Evolutionary conservation across 2,329 filamentous ascomycete genomes (phyloP), one percentile per base, ranked within the genome.

Genomic region (Fusarium marasasianum): DNA sequence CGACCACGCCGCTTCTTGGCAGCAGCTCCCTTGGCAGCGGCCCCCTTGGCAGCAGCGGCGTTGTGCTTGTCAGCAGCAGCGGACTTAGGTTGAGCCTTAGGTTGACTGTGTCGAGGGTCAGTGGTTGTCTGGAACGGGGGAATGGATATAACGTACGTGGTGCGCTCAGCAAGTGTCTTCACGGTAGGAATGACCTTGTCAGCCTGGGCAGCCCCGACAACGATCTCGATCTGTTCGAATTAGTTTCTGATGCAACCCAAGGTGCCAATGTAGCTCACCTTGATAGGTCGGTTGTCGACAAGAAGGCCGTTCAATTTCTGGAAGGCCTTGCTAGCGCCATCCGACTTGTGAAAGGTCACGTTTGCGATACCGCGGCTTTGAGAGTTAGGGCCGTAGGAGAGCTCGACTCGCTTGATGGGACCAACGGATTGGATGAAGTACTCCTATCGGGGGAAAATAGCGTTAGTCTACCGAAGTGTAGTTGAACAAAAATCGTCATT

Each of bases 371-470:
- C 96, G 81, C 95, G 94, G 88, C 95, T 98, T 77, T 92, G 90
- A 74, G 96, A 96, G 81, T 94, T 94, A 74, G 96, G 94, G 79
- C 96, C 96, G 85, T 99, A 99, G 58, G 94, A 94, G 79, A 99
- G 88, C 78, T 96, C 92, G 74, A 97, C 94, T 84, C 90, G 93
- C 89, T 97, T 98, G 85, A 98, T 94, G 74, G 93, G 90, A 77
- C 95, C 96, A 83, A 98, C 91, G 79, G 94, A 93, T 81, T 94
- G 92, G 81, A 88, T 86, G 84, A 99, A 98, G 85, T 98, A 99
- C 87, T 99, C 96, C 96, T 99, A 94, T 86, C 84, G 84, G 83
- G 84, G 84, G 83, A 69, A 87, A 86, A 84, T 81, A 82, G 86
- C 84, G 91, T 94, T 91, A 94, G 93, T 93, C 80, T 87, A 85